Conservation (phyloP, 805 yeast genomes). For the Teunomyces kruisii region DNA sequence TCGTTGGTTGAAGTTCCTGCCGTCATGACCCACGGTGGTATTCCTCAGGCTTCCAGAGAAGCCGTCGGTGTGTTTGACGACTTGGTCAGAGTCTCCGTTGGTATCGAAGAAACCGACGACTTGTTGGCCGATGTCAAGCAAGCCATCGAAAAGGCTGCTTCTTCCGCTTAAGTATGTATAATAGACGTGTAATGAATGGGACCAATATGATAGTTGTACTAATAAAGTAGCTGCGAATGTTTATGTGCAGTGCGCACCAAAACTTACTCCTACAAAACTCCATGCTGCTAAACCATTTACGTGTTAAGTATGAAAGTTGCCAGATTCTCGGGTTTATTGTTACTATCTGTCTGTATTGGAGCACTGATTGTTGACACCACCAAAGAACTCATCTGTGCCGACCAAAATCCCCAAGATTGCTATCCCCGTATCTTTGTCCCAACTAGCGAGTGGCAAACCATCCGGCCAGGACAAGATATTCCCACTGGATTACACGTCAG, state of each 20-base stretch:
- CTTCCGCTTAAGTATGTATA: constrained; percentile 11
- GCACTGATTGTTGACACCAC: constrained; percentile 7
- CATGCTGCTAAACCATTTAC: too few relatives aligned
- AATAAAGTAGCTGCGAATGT: too few relatives aligned
- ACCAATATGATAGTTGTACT: too few relatives aligned
- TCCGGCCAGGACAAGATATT: constrained; percentile 69
- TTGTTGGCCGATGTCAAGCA: constrained; percentile 46
- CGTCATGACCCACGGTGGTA: constrained; percentile 90
- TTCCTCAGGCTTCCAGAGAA: constrained; percentile 75
- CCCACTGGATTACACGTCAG: constrained; percentile 82
- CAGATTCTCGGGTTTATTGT: not conserved
- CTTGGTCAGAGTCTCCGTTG: constrained; percentile 56
- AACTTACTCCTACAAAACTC: too few relatives aligned
- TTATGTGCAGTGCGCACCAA: not conserved
- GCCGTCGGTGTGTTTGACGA: constrained; percentile 79
- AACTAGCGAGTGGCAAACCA: constrained; percentile 62
- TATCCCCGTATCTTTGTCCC: constrained; percentile 68
- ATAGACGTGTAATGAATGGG: not conserved
- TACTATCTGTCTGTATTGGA: constrained; percentile 1
- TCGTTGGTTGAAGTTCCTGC: constrained; percentile 86
- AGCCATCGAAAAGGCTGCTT: constrained; percentile 56
- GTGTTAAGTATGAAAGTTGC: not conserved
- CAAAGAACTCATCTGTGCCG: constrained; percentile 38
- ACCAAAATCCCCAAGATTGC: constrained; percentile 48
- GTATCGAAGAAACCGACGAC: constrained; percentile 31